A percentile compares a stretch with the other conserved stretches of the same genome.
Evolutionary conservation across 2,329 filamentous ascomycete genomes (phyloP).

Genomic region (Hawksworthiomyces lignivorus): DNA sequence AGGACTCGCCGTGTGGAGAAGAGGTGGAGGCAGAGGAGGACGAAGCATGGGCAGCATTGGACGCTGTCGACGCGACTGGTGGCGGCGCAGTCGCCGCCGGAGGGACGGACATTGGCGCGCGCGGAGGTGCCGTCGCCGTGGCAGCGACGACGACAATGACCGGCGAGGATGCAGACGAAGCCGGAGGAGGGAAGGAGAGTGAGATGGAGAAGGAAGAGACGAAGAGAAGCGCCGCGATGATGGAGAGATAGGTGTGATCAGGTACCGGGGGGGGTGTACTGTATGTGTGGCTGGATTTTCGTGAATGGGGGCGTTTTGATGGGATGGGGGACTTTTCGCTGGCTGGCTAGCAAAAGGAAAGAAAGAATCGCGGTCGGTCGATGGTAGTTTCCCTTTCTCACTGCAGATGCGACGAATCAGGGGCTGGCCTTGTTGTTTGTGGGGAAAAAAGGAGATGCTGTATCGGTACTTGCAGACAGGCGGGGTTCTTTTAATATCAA

Average conservation of each 20-base stretch:
- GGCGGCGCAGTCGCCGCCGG: slow-evolving; percentile 27
- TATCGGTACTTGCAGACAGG: slow-evolving; percentile 2
- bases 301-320: slow-evolving; percentile 3
- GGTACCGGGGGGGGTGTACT: no score
- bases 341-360: slow-evolving; percentile 4
- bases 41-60: neutral
- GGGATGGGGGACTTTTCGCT: no score
- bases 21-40: neutral
- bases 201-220: neutral
- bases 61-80: slow-evolving; percentile 6
- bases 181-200: no score
- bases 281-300: neutral
- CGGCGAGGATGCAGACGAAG: no score
- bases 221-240: slow-evolving; percentile 2
- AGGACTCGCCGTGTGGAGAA: neutral
- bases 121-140: slow-evolving; percentile 27
- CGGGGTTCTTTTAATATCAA: no score
- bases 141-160: slow-evolving; percentile 22
- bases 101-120: slow-evolving; percentile 33
- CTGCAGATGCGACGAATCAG: slow-evolving; percentile 15
- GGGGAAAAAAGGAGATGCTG: neutral
- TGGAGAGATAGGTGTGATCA: no score
- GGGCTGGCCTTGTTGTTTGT: slow-evolving; percentile 22
- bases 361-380: slow-evolving; percentile 13
- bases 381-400: slow-evolving; percentile 1